phyloP scores from a whole-genome alignment of 1,139 yeast species.

The Meyerozyma guilliermondii region DNA sequence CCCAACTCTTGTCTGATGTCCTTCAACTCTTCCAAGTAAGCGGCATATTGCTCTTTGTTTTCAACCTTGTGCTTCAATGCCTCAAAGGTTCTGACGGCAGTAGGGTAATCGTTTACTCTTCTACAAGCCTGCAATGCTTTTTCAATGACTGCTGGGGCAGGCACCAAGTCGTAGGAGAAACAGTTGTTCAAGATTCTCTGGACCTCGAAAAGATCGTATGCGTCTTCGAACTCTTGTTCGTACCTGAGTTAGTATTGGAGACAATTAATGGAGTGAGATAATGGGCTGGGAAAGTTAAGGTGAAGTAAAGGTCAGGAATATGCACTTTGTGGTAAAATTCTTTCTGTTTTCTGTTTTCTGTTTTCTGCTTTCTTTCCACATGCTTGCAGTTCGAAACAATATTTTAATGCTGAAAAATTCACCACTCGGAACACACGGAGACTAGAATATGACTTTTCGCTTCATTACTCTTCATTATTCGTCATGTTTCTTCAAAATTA shows the following conservation, averaged over 20 bases:
- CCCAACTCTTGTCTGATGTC: conserved; percentile 91
- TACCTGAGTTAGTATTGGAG: conserved; percentile 47
- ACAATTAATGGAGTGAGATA: too few species aligned
- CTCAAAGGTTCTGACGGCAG: conserved; percentile 97
- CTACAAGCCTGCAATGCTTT: conserved; percentile 97
- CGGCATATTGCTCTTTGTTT: conserved; percentile 87
- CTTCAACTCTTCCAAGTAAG: conserved; percentile 92
- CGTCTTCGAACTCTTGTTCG: conserved; percentile 96
- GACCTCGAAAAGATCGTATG: conserved; percentile 96
- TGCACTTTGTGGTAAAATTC: too few species aligned
- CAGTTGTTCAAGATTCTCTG: conserved; percentile 88
- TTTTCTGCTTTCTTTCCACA: too few species aligned
- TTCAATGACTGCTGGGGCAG: conserved; percentile 94
- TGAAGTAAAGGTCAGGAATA: too few species aligned
- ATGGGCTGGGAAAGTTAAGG: too few species aligned
- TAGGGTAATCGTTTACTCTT: conserved; percentile 98
- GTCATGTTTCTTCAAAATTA: too few species aligned
- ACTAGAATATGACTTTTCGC: too few species aligned
- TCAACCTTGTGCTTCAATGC: conserved; percentile 93
- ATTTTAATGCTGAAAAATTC: too few species aligned
- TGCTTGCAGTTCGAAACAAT: too few species aligned
- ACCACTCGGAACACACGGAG: too few species aligned
- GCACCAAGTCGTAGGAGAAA: conserved; percentile 96
- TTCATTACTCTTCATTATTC: too few species aligned
- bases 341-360: too few species aligned